Evolutionary conservation across 2,329 filamentous ascomycete species (phyloP), one percentile per base, ranked within the genome.

Genomic region (Beauveria sp.): DNA sequence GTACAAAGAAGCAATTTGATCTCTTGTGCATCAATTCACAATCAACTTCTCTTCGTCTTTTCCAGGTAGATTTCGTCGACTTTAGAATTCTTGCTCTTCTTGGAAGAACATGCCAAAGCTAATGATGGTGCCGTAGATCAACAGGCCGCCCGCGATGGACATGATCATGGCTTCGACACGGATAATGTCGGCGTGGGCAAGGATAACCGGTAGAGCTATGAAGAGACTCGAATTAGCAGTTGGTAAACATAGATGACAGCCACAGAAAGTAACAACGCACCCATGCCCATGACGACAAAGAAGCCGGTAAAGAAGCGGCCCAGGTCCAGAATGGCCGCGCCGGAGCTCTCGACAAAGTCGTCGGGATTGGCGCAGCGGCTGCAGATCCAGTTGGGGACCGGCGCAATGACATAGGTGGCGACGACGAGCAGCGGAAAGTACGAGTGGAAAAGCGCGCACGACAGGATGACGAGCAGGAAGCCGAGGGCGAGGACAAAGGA

Each of bases 401-500:
- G 95, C 61, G 95, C 95, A 69, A 98, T 75, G 66, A 97, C 86
- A 79, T 97, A 99, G 69, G 93, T 98, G 68, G 87, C 93, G 65
- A 99, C 95, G 68, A 99, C 95, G 66, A 98, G 86, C 66, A 99
- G 86, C 61, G 95, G 92, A 70, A 95, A 91, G 85, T 96, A 99
- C 77, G 91, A 91, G 73, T 93, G 85, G 84, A 89, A 99, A 68
- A 99, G 86, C 56, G 95, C 95, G 73, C 93, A 96, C 65, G 93
- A 97, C 70, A 99, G 90, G 77, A 99, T 99, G 69, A 98, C 95
- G 68, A 99, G 91, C 70, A 99, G 90, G 80, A 99, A 99, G 70
- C 95, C 95, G 70, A 99, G 95, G 69, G 95, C 95, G 67, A 99
- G 91, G 74, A 99, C 95, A 79, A 99, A 99, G 73, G 95, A 98